These are phyloP conservation scores for Amphicarpaea edgeworthii DNA, from an alignment of 306 rosid species.

Conservation along the genomic window DNA sequence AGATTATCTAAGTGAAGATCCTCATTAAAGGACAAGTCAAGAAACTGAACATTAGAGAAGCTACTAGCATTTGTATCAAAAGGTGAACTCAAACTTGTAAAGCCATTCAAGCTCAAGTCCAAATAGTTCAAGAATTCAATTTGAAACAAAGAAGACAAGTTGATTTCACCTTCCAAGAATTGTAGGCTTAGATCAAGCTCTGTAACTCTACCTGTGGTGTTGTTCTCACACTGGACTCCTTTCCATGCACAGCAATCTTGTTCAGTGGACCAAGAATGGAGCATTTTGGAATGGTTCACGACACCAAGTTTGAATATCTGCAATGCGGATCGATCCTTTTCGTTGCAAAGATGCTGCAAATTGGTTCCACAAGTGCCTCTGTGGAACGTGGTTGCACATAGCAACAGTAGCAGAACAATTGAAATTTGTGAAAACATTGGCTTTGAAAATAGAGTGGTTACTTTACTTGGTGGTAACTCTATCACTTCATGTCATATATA, in stretches of 20 bases:
- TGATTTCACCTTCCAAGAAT: slow-evolving; percentile 41
- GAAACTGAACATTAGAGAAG: slow-evolving; percentile 13
- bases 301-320: slow-evolving; percentile 18
- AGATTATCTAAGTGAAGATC: slow-evolving; percentile 23
- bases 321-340: slow-evolving; percentile 14
- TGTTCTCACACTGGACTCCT: slow-evolving; percentile 21
- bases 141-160: slow-evolving; percentile 26
- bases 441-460: neutral
- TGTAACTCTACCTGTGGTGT: slow-evolving; percentile 39
- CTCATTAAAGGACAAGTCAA: slow-evolving; percentile 34
- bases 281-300: slow-evolving; percentile 6
- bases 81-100: neutral
- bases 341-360: slow-evolving; percentile 7
- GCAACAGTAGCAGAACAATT: neutral
- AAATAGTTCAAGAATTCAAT: slow-evolving; percentile 41
- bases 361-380: neutral
- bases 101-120: slow-evolving; percentile 40
- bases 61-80: neutral
- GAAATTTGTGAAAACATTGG: slow-evolving; percentile 19
- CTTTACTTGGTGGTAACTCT: neutral
- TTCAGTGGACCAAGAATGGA: slow-evolving; percentile 38
- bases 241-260: slow-evolving; percentile 8
- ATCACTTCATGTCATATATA: neutral
- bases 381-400: slow-evolving; percentile 4
- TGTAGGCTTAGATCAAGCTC: slow-evolving; percentile 23